Evolutionary conservation across 2,329 filamentous ascomycete genomes (phyloP).

Genomic region (Cytospora mali): DNA sequence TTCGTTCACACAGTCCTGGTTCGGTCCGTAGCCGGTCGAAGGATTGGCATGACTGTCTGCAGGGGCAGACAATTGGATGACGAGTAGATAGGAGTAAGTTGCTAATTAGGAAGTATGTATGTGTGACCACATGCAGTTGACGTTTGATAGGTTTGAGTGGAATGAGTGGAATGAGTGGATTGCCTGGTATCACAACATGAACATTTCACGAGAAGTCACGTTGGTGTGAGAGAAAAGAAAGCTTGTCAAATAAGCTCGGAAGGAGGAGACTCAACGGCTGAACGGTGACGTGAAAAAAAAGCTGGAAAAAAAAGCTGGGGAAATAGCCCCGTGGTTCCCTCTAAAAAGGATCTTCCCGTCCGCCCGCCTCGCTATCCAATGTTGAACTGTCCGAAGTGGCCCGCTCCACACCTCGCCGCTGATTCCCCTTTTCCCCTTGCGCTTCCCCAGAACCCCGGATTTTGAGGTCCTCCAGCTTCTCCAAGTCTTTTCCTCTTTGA

Average conservation of each 20-base stretch:
- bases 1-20: background rate
- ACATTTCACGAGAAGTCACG: too few species aligned
- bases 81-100: background rate
- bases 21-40: background rate
- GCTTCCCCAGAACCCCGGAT: constrained; percentile 21
- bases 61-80: background rate
- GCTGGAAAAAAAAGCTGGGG: too few species aligned
- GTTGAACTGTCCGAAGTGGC: background rate
- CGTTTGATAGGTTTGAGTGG: background rate
- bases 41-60: background rate
- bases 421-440: constrained; percentile 8
- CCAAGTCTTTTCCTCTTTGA: constrained; percentile 12
- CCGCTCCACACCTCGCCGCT: background rate
- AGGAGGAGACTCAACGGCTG: too few species aligned
- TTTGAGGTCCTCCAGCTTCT: constrained; percentile 15
- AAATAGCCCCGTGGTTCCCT: background rate
- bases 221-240: too few species aligned
- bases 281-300: too few species aligned
- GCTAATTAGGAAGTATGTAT: background rate
- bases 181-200: too few species aligned
- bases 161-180: too few species aligned
- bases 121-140: background rate
- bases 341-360: background rate
- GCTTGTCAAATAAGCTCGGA: too few species aligned
- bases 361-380: background rate